Base-by-base conservation (phyloP, 805 yeast genomes). In the Wickerhamiella bombiphila region DNA sequence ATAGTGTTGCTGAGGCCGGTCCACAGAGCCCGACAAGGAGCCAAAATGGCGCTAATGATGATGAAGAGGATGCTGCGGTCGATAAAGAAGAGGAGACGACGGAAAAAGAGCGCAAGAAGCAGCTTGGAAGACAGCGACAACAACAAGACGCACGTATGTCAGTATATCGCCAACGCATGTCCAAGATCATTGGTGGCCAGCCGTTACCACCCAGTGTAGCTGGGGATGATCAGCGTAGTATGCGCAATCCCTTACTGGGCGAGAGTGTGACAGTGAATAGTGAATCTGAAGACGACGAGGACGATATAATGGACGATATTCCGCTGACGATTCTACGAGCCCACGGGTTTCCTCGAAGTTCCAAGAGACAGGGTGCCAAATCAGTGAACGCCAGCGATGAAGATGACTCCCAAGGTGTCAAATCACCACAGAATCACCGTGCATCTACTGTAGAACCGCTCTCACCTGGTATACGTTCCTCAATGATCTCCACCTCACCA, bases 161-260 rank as follows among this genome's bases (percentile, higher is more conserved):
- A n/a, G 54, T 58, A 15, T 60, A 61, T 41, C 53, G 66, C 9
- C 66, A 61, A 42, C 55, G 57, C 36, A 61, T 62, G 64, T 59
- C 54, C 39, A 56, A 56, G 36, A 47, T 57, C 24, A 54, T 60
- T 5, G 64, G 64, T 7, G 42, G 42, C 26, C 19, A 38, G 11
- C 35, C 46, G 30, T 36, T 37, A 30, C 8, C 35, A 33, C 24
- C 19, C 25, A 14, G 40, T 28, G 13, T 39, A 34, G 35, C 32
- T 22, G n/a, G 16, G 31, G 19, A 22, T 13, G 34, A n/a, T 2
- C 13, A 15, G 26, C 28, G 22, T 39, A 22, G 6, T 5, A 24
- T 13, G 26, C 26, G 26, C 9, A 36, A 15, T n/a, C 16, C 29
- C 4, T 8, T 34, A 8, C 20, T 8, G 5, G 32, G 22, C 11